Percentiles rank a stretch among this genome's conserved stretches.
Evolutionary conservation across 2,329 filamentous ascomycete species (phyloP).

Genomic region (Xylariaceae sp.): DNA sequence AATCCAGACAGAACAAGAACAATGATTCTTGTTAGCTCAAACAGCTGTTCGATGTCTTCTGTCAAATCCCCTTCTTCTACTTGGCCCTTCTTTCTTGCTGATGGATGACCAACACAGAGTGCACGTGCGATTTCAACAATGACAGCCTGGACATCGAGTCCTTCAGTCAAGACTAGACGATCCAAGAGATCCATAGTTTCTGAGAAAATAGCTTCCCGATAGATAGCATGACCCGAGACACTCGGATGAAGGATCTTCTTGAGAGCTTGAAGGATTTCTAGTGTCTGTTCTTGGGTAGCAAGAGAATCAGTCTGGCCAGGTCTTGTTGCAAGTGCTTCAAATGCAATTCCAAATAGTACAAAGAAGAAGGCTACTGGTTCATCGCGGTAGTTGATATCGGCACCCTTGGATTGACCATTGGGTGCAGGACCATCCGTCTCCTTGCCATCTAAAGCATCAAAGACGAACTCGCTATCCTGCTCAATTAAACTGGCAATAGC

Average conservation of each 20-base stretch:
- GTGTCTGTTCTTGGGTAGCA: conserved; percentile 70
- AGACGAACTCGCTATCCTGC: conserved; percentile 96
- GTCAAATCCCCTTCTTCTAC: conserved; percentile 75
- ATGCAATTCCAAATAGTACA: conserved; percentile 91
- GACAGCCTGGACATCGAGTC: conserved; percentile 79
- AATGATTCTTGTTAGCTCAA: conserved; percentile 93
- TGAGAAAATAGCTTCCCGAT: conserved; percentile 90
- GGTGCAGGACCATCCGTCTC: conserved; percentile 46
- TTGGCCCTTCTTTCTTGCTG: conserved; percentile 66
- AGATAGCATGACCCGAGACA: conserved; percentile 94
- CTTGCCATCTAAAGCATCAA: conserved; percentile 91
- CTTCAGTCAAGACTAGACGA: conserved; percentile 86
- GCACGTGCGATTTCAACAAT: conserved; percentile 93
- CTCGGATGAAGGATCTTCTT: conserved; percentile 94
- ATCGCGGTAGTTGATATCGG: conserved; percentile 94
- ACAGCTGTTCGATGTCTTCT: conserved; percentile 96
- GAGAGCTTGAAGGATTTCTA: conserved; percentile 84
- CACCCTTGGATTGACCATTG: conserved; percentile 55
- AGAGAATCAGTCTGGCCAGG: conserved; percentile 63
- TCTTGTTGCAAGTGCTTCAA: conserved; percentile 87
- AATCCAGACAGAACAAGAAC: conserved; percentile 86
- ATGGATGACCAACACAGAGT: conserved; percentile 86
- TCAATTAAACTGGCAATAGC: conserved; percentile 96
- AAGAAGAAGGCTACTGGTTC: conserved; percentile 99
- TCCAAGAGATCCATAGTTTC: conserved; percentile 97